Evolutionary conservation across 805 yeast species (phyloP).

Genomic region (Candida incommunis): DNA sequence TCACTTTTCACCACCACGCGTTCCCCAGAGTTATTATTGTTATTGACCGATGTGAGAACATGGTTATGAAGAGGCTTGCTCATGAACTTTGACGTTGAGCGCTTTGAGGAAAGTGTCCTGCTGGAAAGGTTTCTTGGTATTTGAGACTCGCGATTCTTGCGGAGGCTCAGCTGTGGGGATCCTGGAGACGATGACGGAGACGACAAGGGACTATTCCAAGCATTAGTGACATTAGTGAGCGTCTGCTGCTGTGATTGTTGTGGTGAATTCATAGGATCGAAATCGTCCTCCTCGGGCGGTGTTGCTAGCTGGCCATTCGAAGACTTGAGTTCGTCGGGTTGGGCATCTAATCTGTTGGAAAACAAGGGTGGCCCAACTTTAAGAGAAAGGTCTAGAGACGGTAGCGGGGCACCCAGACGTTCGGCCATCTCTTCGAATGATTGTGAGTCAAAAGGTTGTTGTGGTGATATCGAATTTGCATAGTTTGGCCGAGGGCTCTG

Average conservation of each 20-base stretch:
- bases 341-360: background rate
- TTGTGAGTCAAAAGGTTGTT: background rate
- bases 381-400: background rate
- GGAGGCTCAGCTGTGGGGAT: no score
- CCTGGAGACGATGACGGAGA: background rate
- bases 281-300: background rate
- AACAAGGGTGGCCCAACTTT: background rate
- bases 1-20: background rate
- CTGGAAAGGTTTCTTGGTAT: background rate
- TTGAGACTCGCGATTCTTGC: background rate
- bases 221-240: background rate
- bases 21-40: background rate
- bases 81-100: slow-evolving; percentile 1
- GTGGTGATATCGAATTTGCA: no score
- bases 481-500: no score
- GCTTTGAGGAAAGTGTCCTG: background rate
- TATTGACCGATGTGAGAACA: background rate
- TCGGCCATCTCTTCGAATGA: background rate
- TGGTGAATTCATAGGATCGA: background rate
- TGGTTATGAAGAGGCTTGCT: slow-evolving; percentile 1
- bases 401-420: background rate
- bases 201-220: background rate
- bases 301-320: background rate
- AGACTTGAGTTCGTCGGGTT: background rate
- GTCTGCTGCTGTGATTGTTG: background rate